Conservation (phyloP, 805 yeast genomes). For the Yarrowia porcina region DNA sequence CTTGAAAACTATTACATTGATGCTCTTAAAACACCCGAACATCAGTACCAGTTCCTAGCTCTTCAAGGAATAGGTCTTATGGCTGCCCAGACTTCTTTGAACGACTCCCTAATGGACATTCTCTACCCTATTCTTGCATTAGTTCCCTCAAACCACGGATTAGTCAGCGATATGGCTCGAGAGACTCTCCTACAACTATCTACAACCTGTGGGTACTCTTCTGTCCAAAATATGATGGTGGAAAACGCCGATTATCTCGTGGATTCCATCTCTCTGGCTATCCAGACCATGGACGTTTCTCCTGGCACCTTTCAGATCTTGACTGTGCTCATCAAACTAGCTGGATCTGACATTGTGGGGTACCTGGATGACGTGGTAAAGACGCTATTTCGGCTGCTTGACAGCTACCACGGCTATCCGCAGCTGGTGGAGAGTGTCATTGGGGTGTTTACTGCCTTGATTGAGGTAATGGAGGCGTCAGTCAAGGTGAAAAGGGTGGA, state of each 20-base stretch:
- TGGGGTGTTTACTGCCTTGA: constrained; percentile 48
- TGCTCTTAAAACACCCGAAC: constrained; percentile 24
- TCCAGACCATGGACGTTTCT: constrained; percentile 67
- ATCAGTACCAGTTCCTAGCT: constrained; percentile 26
- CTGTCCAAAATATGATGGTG: constrained; percentile 53
- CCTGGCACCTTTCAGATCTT: constrained; percentile 72
- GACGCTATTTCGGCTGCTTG: constrained; percentile 72
- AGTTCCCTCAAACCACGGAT: constrained; percentile 54
- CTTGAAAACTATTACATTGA: constrained; percentile 27
- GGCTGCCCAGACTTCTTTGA: constrained; percentile 37
- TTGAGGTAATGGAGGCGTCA: constrained; percentile 28
- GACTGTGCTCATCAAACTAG: constrained; percentile 62
- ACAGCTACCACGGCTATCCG: constrained; percentile 79
- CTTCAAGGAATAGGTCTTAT: constrained; percentile 31
- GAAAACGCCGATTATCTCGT: constrained; percentile 77
- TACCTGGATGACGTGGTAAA: constrained; percentile 71
- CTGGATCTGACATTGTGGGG: constrained; percentile 62
- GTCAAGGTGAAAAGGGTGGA: constrained; percentile 27
- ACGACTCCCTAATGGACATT: constrained; percentile 62
- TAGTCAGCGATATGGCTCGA: constrained; percentile 52
- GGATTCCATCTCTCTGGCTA: constrained; percentile 68
- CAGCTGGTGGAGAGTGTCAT: constrained; percentile 71
- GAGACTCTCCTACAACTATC: constrained; percentile 52
- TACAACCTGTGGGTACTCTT: constrained; percentile 46
- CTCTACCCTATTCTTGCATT: constrained; percentile 71